Evolutionary conservation across 169 alveolate species (phyloP).

Genomic region (Eimeria falciformis): DNA sequence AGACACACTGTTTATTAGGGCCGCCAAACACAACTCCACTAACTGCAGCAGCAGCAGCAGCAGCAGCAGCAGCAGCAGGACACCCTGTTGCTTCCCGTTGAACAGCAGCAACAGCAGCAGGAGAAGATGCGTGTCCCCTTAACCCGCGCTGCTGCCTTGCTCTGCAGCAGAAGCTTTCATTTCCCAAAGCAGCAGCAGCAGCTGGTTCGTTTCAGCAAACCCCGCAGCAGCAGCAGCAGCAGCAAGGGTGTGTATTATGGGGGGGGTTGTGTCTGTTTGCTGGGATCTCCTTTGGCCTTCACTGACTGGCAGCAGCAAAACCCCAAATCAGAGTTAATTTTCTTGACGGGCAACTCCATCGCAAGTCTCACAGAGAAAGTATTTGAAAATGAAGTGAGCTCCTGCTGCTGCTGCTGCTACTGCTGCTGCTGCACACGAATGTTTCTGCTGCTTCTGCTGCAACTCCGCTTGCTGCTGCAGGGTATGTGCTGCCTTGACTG

Average conservation of each 20-base stretch:
- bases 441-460: background rate
- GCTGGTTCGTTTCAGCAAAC: background rate
- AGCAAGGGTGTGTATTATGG: background rate
- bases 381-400: slow-evolving; percentile 41
- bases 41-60: slow-evolving; percentile 3
- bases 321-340: slow-evolving; percentile 43
- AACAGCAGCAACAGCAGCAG: slow-evolving; percentile 9
- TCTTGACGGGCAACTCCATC: slow-evolving; percentile 50
- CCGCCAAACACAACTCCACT: background rate
- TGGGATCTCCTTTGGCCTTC: background rate
- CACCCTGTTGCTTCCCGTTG: background rate
- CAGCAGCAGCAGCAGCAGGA: slow-evolving; percentile 11
- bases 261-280: background rate
- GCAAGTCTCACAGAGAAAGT: slow-evolving; percentile 38
- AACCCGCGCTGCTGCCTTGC: slow-evolving; percentile 2
- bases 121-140: background rate
- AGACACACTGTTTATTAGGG: too few relatives aligned
- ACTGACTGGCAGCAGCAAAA: background rate
- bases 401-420: slow-evolving; percentile 56
- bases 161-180: background rate
- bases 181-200: background rate
- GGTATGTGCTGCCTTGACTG: background rate
- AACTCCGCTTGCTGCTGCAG: slow-evolving; percentile 2
- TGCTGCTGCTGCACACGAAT: background rate
- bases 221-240: slow-evolving; percentile 20